Percentiles rank a stretch among this genome's conserved stretches.
Conservation (phyloP, 768 basidiomycete genomes). For the Sporobolomyces roseus region DNA sequence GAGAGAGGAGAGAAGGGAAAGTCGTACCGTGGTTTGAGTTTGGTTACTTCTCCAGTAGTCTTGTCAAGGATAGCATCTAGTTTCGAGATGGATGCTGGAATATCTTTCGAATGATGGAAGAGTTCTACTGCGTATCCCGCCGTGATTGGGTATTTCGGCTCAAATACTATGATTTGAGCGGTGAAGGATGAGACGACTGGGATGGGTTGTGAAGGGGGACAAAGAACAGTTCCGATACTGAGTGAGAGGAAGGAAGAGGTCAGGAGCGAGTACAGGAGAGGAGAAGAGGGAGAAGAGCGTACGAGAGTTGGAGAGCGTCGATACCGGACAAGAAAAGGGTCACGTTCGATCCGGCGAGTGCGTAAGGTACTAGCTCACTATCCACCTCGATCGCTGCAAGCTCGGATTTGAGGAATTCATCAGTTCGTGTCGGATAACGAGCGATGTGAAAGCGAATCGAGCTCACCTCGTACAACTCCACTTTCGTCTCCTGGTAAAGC, state of each 20-base stretch:
- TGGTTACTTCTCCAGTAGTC: slow-evolving; percentile 66
- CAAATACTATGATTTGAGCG: slow-evolving; percentile 89
- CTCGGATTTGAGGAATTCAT: too few species aligned
- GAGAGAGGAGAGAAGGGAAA: slow-evolving; percentile 11
- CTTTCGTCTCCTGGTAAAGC: slow-evolving; percentile 90
- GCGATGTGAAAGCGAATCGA: background rate
- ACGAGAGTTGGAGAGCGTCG: slow-evolving; percentile 72
- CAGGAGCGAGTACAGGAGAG: background rate
- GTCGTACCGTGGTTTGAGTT: slow-evolving; percentile 70
- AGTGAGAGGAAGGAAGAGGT: background rate
- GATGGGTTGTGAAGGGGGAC: slow-evolving; percentile 66
- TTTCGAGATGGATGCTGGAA: slow-evolving; percentile 81
- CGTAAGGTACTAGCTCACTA: slow-evolving; percentile 72
- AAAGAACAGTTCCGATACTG: slow-evolving; percentile 82
- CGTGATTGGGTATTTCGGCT: slow-evolving; percentile 82
- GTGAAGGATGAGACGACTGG: slow-evolving; percentile 72
- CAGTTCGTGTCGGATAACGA: slow-evolving; percentile 31
- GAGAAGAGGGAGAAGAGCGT: background rate
- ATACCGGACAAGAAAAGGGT: slow-evolving; percentile 76
- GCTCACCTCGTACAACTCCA: slow-evolving; percentile 63
- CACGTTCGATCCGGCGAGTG: slow-evolving; percentile 83
- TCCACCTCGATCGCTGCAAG: slow-evolving; percentile 76
- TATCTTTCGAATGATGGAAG: slow-evolving; percentile 88
- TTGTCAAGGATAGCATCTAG: slow-evolving; percentile 76
- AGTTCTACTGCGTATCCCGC: slow-evolving; percentile 83